These are phyloP conservation scores for Hypericum androsaemum DNA, from an alignment of 345 rosid genomes.

Conservation along the genomic window DNA sequence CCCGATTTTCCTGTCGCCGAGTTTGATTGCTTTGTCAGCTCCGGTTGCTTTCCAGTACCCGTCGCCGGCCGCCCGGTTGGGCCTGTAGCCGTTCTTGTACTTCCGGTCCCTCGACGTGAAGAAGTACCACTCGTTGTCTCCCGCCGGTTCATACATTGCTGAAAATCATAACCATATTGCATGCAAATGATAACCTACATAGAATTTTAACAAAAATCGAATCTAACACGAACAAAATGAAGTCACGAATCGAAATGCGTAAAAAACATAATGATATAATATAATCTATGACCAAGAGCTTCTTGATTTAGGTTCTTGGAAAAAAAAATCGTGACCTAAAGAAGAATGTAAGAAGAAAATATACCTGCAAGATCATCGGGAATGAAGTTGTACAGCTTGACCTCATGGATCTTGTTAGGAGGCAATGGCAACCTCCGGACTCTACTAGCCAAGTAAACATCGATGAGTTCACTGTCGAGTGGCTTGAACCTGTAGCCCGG, in stretches of 20 bases:
- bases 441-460: neutral
- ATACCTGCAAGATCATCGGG: neutral
- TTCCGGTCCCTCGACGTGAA: slow-evolving; percentile 5
- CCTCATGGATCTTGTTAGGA: neutral
- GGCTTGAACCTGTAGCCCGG: slow-evolving; percentile 4
- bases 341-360: neutral
- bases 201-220: too few species aligned
- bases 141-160: neutral
- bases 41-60: slow-evolving; percentile 15
- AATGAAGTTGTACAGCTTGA: neutral
- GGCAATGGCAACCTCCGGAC: slow-evolving; percentile 1
- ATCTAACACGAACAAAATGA: too few species aligned
- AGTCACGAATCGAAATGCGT: too few species aligned
- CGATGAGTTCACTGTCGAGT: neutral
- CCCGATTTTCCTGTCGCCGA: neutral
- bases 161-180: too few species aligned
- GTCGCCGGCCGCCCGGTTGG: neutral
- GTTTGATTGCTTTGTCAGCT: neutral
- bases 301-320: too few species aligned
- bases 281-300: too few species aligned
- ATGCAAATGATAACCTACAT: too few species aligned
- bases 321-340: too few species aligned
- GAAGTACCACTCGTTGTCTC: slow-evolving; percentile 7
- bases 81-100: slow-evolving; percentile 4
- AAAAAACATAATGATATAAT: too few species aligned